Percentiles rank a stretch among this genome's conserved stretches.
These are phyloP conservation scores for Hyaloscypha finlandica DNA, from an alignment of 495 filamentous ascomycete genomes.

Conservation along the genomic window DNA sequence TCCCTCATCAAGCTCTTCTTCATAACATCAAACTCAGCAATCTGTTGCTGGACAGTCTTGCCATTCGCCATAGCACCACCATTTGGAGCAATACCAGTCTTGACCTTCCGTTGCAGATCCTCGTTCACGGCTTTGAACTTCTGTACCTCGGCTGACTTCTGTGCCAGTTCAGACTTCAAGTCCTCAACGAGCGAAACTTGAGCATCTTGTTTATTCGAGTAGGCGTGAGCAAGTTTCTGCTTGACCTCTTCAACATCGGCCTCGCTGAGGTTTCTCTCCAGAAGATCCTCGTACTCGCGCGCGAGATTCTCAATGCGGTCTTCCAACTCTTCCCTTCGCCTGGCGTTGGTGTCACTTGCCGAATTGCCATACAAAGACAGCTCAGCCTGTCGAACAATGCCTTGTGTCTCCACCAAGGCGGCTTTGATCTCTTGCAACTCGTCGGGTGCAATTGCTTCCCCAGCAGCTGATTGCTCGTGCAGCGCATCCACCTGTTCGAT, in stretches of 20 bases:
- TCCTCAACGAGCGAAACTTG: slow-evolving; percentile 70
- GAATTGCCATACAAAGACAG: slow-evolving; percentile 63
- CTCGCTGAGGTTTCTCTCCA: slow-evolving; percentile 77
- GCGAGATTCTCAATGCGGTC: slow-evolving; percentile 69
- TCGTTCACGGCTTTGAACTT: slow-evolving; percentile 73
- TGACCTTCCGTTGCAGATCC: slow-evolving; percentile 71
- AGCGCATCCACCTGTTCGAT: slow-evolving; percentile 81
- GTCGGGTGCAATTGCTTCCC: slow-evolving; percentile 79
- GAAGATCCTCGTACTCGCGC: slow-evolving; percentile 76
- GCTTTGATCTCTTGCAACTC: slow-evolving; percentile 75
- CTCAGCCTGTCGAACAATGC: slow-evolving; percentile 90
- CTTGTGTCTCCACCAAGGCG: slow-evolving; percentile 83
- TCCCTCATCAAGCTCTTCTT: slow-evolving; percentile 99
- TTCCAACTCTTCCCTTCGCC: slow-evolving; percentile 72
- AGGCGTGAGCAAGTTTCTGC: slow-evolving; percentile 71
- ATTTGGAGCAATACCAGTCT: slow-evolving; percentile 57
- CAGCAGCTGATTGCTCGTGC: slow-evolving; percentile 70
- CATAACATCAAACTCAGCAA: slow-evolving; percentile 98
- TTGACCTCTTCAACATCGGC: slow-evolving; percentile 84
- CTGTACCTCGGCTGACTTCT: slow-evolving; percentile 74
- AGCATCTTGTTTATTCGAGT: slow-evolving; percentile 69
- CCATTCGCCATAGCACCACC: slow-evolving; percentile 61
- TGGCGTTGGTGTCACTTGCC: slow-evolving; percentile 63
- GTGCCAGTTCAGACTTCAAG: slow-evolving; percentile 67
- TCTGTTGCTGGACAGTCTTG: slow-evolving; percentile 96